phyloP scores from a whole-genome alignment of 805 yeast genomes.

The Lipomyces mesembrius region DNA sequence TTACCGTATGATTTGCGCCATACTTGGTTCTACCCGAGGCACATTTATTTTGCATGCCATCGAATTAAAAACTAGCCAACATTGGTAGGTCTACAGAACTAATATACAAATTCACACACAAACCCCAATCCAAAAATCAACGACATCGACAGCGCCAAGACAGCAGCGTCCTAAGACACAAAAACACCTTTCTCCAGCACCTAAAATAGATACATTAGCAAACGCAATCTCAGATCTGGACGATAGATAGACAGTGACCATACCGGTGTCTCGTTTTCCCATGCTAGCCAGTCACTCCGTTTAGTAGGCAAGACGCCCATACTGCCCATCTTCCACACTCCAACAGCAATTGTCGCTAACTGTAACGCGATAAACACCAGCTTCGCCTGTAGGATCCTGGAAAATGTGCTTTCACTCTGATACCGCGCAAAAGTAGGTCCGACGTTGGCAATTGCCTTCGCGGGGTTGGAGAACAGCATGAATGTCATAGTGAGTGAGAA shows the following conservation, averaged over 20 bases:
- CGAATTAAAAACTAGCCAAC: background rate
- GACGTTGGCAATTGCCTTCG: conserved; percentile 68
- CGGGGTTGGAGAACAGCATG: conserved; percentile 78
- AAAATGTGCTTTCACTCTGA: conserved; percentile 41
- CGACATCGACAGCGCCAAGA: background rate
- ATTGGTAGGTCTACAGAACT: background rate
- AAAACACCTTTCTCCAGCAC: conserved; percentile 19
- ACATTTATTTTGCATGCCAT: background rate
- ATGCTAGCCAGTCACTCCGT: conserved; percentile 87
- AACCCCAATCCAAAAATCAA: background rate
- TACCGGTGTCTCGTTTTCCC: conserved; percentile 55
- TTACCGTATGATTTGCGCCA: background rate
- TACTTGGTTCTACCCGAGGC: background rate
- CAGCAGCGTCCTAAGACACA: conserved; percentile 5
- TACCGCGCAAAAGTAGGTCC: conserved; percentile 56
- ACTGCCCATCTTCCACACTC: conserved; percentile 78
- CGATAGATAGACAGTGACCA: background rate
- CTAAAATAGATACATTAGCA: background rate
- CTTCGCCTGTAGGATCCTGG: conserved; percentile 50
- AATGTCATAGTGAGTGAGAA: conserved; percentile 90
- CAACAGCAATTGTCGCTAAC: conserved; percentile 66
- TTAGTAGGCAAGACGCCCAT: conserved; percentile 93
- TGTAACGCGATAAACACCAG: conserved; percentile 55
- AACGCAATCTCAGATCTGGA: background rate
- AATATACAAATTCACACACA: background rate